phyloP scores from a whole-genome alignment of 2,329 filamentous ascomycete genomes.

The Aspergillus melleus region DNA sequence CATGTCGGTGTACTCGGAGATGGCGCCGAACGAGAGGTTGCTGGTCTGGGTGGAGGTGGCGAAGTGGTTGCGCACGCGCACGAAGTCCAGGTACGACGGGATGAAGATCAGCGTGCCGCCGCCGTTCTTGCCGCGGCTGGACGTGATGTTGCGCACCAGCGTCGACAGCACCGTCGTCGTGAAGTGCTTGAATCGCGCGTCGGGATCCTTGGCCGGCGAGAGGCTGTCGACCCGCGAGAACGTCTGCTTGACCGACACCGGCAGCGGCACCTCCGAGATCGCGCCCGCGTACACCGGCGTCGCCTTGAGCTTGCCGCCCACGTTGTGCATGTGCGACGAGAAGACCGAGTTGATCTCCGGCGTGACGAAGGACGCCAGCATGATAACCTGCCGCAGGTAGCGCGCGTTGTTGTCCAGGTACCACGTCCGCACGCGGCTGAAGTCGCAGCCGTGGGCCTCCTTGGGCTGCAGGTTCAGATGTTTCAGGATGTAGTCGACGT shows the following conservation, averaged over 20 bases:
- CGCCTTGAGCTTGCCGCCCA: conserved; percentile 74
- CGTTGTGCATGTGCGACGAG: conserved; percentile 74
- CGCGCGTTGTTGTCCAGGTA: conserved; percentile 86
- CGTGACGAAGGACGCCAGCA: conserved; percentile 79
- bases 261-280: conserved; percentile 67
- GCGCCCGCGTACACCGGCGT: conserved; percentile 68
- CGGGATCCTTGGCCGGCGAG: conserved; percentile 73
- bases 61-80: conserved; percentile 89
- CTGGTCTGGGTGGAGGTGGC: conserved; percentile 63
- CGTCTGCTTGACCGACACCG: conserved; percentile 74
- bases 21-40: conserved; percentile 71
- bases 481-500: conserved; percentile 86
- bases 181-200: conserved; percentile 90
- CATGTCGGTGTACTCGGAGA: conserved; percentile 83
- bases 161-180: conserved; percentile 75
- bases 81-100: conserved; percentile 92
- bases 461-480: conserved; percentile 89
- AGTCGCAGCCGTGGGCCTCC: conserved; percentile 89
- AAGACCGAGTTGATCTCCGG: conserved; percentile 83
- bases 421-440: conserved; percentile 84
- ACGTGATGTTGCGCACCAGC: conserved; percentile 61
- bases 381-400: conserved; percentile 79
- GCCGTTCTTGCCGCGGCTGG: conserved; percentile 46
- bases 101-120: conserved; percentile 83
- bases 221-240: conserved; percentile 81